phyloP scores from a whole-genome alignment of 129 eudicot genomes.

The Erigeron canadensis region DNA sequence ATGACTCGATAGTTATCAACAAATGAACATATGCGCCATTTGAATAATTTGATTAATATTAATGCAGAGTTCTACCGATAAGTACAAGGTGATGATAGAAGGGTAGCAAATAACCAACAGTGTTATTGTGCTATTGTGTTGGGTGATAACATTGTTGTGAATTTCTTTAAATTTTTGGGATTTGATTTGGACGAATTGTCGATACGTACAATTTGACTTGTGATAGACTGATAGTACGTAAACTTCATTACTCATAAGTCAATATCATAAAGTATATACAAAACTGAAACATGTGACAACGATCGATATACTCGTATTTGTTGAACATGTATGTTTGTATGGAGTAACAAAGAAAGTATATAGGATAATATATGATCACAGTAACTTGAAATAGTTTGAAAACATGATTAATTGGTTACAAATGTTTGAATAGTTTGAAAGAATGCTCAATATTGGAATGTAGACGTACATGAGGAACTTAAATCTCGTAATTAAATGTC shows the following conservation, averaged over 20 bases:
- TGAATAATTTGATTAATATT: background rate
- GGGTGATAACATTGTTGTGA: background rate
- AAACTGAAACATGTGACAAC: too few species aligned
- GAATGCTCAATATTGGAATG: background rate
- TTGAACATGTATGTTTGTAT: too few species aligned
- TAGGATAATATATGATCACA: constrained; percentile 2
- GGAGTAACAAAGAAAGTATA: too few species aligned
- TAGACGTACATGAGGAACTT: constrained; percentile 17
- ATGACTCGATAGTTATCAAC: too few species aligned
- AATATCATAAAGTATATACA: background rate
- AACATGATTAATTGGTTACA: constrained; percentile 16
- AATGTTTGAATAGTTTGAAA: constrained; percentile 10
- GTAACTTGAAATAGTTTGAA: constrained; percentile 15
- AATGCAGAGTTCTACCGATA: background rate
- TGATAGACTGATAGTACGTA: background rate
- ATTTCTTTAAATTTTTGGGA: background rate
- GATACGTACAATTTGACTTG: background rate
- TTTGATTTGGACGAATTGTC: background rate
- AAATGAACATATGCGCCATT: too few species aligned
- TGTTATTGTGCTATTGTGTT: too few species aligned
- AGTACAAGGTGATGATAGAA: background rate
- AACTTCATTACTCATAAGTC: background rate
- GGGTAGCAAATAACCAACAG: too few species aligned
- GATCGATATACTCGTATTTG: too few species aligned
- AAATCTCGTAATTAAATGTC: constrained; percentile 3